Percentiles rank a stretch among this genome's conserved stretches.
Evolutionary conservation across 345 rosid genomes (phyloP).

Genomic region (Lumnitzera racemosa): DNA sequence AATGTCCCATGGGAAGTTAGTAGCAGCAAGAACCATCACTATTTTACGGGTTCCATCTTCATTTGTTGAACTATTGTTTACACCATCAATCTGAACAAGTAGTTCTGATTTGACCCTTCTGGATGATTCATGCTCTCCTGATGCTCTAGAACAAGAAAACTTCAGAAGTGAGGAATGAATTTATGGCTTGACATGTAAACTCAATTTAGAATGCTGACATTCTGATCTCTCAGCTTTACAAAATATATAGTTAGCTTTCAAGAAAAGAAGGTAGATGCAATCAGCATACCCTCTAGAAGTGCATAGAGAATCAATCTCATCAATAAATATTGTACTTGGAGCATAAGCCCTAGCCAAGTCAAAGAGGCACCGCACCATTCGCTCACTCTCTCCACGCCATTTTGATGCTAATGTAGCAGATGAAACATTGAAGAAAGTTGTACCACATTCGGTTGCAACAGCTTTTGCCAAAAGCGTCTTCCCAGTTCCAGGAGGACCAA

Average conservation of each 20-base stretch:
- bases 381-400: constrained; percentile 99
- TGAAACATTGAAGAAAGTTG: constrained; percentile 94
- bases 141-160: constrained; percentile 47
- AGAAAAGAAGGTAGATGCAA: constrained; percentile 1
- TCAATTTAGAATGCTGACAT: no score
- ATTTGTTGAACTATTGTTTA: constrained; percentile 73
- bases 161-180: constrained; percentile 1
- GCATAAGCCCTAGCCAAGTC: constrained; percentile 96
- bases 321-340: constrained; percentile 94
- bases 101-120: constrained; percentile 99
- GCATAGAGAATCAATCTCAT: constrained; percentile 97
- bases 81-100: constrained; percentile 99
- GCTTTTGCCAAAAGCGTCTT: constrained; percentile 95
- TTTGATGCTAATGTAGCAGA: constrained; percentile 96
- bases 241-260: no score
- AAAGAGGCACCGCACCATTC: constrained; percentile 94
- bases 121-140: constrained; percentile 98
- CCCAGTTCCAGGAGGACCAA: constrained; percentile 99
- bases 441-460: constrained; percentile 97
- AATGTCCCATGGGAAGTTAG: constrained; percentile 99
- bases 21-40: constrained; percentile 98
- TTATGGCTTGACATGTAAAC: background rate
- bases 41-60: constrained; percentile 97
- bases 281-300: constrained; percentile 84
- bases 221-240: no score